These are phyloP conservation scores for Platismatia glauca DNA, from an alignment of 495 filamentous ascomycete genomes.

Conservation along the genomic window DNA sequence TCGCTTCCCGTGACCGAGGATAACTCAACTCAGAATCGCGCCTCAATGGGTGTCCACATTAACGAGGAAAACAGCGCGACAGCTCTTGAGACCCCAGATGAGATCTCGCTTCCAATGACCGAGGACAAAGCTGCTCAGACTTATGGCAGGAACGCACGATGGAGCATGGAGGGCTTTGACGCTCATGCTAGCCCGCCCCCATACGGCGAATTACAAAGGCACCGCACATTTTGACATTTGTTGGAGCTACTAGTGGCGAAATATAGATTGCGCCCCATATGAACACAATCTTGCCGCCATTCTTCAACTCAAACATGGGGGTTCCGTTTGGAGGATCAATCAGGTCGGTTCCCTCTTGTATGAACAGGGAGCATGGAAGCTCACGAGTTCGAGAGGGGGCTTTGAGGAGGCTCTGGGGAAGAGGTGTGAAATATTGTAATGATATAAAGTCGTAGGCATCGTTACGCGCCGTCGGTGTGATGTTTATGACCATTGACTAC, in stretches of 20 bases:
- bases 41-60: too few species aligned
- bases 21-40: too few species aligned
- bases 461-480: too few species aligned
- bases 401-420: neutral
- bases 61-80: neutral
- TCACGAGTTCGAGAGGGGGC: neutral
- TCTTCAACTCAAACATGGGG: too few species aligned
- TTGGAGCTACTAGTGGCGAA: too few species aligned
- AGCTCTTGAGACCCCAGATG: neutral
- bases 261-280: too few species aligned
- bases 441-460: neutral
- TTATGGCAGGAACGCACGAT: neutral
- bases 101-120: neutral
- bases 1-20: too few species aligned
- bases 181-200: neutral
- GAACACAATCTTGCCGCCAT: too few species aligned
- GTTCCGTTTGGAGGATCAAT: neutral
- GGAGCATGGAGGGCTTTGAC: neutral
- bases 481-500: too few species aligned
- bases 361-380: too few species aligned
- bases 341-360: too few species aligned
- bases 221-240: neutral
- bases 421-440: neutral
- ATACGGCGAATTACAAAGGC: neutral
- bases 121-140: neutral